Evolutionary conservation across 176 grass and related monocot species (phyloP), one percentile per base, ranked within the genome.

Genomic region (Musa acuminata): DNA sequence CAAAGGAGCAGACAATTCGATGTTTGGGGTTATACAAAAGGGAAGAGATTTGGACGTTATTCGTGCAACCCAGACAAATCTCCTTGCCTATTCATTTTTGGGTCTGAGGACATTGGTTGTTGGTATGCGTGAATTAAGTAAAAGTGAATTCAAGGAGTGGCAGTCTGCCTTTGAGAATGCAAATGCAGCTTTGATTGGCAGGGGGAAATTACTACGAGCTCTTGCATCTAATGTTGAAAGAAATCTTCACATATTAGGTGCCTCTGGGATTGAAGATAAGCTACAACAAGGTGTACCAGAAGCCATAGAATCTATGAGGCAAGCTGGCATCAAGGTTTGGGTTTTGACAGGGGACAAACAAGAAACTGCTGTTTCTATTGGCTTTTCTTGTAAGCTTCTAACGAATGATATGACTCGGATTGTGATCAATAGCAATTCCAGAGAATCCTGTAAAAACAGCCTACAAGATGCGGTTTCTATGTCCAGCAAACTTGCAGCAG

Each of bases 281-380:
- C 24, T 24, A 24, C 24, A 24, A 24, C 69, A 87, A 59, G 92
- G 89, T 26, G 89, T 96, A 25, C 86, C 89, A 53, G 92, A 92
- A 83, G 89, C 92, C 64, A 92, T 96, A 69, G 89, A 96, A 78
- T 89, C 84, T 76, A 79, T 96, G 74, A 75, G 89, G 57, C 80
- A 87, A 87, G 89, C 92, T 69, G 84, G 79, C 51, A 96, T 92
- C 23, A 89, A 83, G 72, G 87, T 96, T 67, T 96, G 89, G 89
- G 80, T 96, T 82, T 82, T 96, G 80, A 96, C 92, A 54, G 92
- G 92, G 75, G 89, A 96, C 77, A 96, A 96, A 67, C 92, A 92
- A 76, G 89, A 96, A 80, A 96, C 92, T 12, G 86, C 92, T 73
- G 87, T 92, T 83, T 92, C 89, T 62, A 92, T 96, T 80, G 92